Base-by-base conservation (phyloP, 768 basidiomycete species). In the Lactarius akahatsu region DNA sequence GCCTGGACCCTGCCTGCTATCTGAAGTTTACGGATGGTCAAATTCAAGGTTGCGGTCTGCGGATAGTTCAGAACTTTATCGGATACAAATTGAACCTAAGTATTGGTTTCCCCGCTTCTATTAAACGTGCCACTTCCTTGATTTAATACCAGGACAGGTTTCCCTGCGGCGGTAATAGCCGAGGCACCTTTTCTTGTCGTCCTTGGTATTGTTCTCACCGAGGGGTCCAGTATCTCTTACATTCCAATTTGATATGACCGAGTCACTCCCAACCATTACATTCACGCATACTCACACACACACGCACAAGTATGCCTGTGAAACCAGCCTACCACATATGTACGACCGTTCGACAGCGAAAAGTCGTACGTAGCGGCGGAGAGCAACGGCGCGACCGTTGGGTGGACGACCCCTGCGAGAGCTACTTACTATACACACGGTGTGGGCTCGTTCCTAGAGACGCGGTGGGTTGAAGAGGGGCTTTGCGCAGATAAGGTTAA, bases 61-160 rank as follows among this genome's bases (percentile, higher is more conserved):
- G 43, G 45, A 57, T 23, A 13, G 36, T 26, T 34, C 23, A 52
- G 28, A 58, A 43, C 65, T 62, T 54, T 57, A 66, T 66, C 57
- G 61, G 61, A 57, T 36, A 62, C 57, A 66, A 43, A 62, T 62
- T 62, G 47, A 66, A 66, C 61, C 65, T 62, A 62, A 61, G 50
- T 52, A 52, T 52, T 5, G 26, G 26, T 59, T 47, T 54, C 36
- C 41, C 50, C 34, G 18, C 23, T 66, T 43, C 52, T 59, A 66
- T 56, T 32, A 32, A 56, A 66, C 41, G 65, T 62, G 65, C 47
- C 61, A 66, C 36, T 59, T 66, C 15, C 56, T 36, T 62, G 65
- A 66, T 66, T 66, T 66, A 43, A 52, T 43, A n/a, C 43, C 26
- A 59, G 52, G 50, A 59, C 6, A 26, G 40, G 2, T 40, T 40